A percentile compares a stretch with the other conserved stretches of the same genome.
These are phyloP conservation scores for Macroventuria anomochaeta DNA, from an alignment of 2,329 filamentous ascomycete genomes.

Conservation along the genomic window DNA sequence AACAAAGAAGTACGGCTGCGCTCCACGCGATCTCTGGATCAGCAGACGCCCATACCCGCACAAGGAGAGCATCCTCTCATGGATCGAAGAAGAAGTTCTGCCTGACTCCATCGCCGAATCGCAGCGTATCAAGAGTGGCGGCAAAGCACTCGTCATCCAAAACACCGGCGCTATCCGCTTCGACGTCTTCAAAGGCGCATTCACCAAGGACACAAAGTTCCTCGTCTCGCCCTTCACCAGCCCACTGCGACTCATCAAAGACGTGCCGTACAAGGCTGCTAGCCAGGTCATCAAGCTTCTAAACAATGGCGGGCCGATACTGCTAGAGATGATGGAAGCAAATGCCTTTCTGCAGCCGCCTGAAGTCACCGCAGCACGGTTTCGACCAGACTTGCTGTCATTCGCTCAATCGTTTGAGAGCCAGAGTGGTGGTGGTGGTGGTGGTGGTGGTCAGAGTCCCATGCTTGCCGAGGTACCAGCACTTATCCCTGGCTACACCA, in stretches of 20 bases:
- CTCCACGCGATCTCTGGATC: conserved; percentile 82
- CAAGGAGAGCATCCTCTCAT: conserved; percentile 78
- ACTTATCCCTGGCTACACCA: conserved; percentile 84
- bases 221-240: conserved; percentile 89
- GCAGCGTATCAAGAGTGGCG: conserved; percentile 53
- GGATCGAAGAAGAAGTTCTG: conserved; percentile 77
- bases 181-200: conserved; percentile 90
- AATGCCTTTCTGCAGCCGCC: conserved; percentile 53
- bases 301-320: conserved; percentile 63
- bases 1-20: conserved; percentile 80
- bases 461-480: conserved; percentile 5
- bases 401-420: not conserved
- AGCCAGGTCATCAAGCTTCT: conserved; percentile 68
- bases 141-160: conserved; percentile 73
- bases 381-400: conserved; percentile 15
- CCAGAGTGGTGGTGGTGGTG: not conserved
- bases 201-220: conserved; percentile 86
- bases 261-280: conserved; percentile 81
- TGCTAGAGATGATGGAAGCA: conserved; percentile 42
- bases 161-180: conserved; percentile 95
- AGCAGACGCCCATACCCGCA: conserved; percentile 76
- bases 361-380: conserved; percentile 50
- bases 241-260: conserved; percentile 75
- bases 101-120: conserved; percentile 66
- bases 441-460: conserved; percentile 15